phyloP scores from a whole-genome alignment of 306 rosid genomes.

The Bauhinia variegata region DNA sequence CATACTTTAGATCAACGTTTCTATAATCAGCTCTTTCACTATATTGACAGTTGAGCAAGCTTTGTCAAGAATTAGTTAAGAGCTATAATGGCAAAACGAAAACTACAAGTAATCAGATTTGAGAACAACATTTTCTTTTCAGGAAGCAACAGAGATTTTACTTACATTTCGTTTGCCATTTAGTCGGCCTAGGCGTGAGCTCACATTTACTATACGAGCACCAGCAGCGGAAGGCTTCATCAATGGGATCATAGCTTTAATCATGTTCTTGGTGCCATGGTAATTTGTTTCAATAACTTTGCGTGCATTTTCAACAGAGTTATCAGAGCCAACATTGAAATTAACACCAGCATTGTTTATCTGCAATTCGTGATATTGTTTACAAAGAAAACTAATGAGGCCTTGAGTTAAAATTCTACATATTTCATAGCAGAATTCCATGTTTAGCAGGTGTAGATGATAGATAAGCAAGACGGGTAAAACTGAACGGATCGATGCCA shows the following conservation, averaged over 20 bases:
- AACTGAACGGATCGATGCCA: conserved; percentile 11
- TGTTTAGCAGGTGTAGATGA: not conserved
- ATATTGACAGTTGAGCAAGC: not conserved
- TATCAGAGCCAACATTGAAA: conserved; percentile 78
- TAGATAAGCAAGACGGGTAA: conserved; percentile 18
- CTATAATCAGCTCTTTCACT: conserved; percentile 15
- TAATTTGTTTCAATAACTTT: conserved; percentile 78
- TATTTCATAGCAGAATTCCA: conserved; percentile 13
- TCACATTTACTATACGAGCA: conserved; percentile 80
- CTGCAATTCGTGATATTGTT: conserved; percentile 44
- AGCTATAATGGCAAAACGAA: conserved; percentile 1
- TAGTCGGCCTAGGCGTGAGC: conserved; percentile 80
- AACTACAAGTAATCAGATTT: too few relatives aligned
- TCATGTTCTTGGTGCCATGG: conserved; percentile 72
- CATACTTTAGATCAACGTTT: conserved; percentile 7
- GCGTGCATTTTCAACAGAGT: conserved; percentile 68
- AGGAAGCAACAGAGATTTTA: conserved; percentile 9
- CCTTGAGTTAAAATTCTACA: not conserved
- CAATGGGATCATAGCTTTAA: conserved; percentile 80
- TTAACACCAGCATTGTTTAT: conserved; percentile 88
- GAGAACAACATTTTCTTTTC: not conserved
- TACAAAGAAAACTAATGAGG: conserved; percentile 26
- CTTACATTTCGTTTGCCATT: conserved; percentile 84
- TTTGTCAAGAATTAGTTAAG: conserved; percentile 9
- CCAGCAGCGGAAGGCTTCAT: conserved; percentile 75